Percentiles rank a stretch among this genome's conserved stretches.
phyloP scores from a whole-genome alignment of 116 monocot genomes.

The Papilionanthe hybrid region DNA sequence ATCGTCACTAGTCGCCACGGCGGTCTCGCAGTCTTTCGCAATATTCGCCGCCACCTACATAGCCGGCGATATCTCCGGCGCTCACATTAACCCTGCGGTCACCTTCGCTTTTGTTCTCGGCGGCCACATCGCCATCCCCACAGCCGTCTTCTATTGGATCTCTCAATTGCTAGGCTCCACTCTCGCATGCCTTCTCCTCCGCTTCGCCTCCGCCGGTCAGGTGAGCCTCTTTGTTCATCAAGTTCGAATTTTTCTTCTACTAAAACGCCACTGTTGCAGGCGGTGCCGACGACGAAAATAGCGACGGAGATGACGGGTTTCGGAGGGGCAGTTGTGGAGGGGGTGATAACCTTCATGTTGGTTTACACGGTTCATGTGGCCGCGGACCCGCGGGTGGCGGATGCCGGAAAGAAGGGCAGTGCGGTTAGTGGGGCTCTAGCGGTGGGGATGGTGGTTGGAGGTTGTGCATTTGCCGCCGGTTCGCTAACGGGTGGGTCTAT shows the following conservation, averaged over 20 bases:
- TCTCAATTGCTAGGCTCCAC: slow-evolving; percentile 56
- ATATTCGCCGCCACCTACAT: slow-evolving; percentile 67
- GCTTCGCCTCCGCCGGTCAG: slow-evolving; percentile 63
- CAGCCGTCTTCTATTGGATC: slow-evolving; percentile 60
- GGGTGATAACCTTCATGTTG: slow-evolving; percentile 53
- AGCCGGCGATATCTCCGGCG: slow-evolving; percentile 68
- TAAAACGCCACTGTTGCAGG: slow-evolving; percentile 25
- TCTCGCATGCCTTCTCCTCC: slow-evolving; percentile 78
- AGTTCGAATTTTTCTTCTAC: background rate
- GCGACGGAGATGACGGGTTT: slow-evolving; percentile 87
- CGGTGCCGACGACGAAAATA: slow-evolving; percentile 66
- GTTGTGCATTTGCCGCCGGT: slow-evolving; percentile 68
- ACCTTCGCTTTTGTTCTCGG: slow-evolving; percentile 67
- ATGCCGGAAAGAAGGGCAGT: background rate
- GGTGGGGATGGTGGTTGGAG: slow-evolving; percentile 48
- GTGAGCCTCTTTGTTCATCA: slow-evolving; percentile 11
- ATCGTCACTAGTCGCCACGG: slow-evolving; percentile 67
- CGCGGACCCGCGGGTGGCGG: slow-evolving; percentile 24
- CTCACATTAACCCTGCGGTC: slow-evolving; percentile 86
- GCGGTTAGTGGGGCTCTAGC: slow-evolving; percentile 39
- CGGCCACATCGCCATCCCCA: slow-evolving; percentile 51
- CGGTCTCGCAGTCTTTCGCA: slow-evolving; percentile 63
- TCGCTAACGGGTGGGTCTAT: slow-evolving; percentile 89
- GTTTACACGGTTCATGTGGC: slow-evolving; percentile 76
- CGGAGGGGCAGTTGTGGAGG: slow-evolving; percentile 68